Percentiles rank a stretch among this genome's conserved stretches.
Evolutionary conservation across 129 eudicot species (phyloP).

Genomic region (Centella asiatica): DNA sequence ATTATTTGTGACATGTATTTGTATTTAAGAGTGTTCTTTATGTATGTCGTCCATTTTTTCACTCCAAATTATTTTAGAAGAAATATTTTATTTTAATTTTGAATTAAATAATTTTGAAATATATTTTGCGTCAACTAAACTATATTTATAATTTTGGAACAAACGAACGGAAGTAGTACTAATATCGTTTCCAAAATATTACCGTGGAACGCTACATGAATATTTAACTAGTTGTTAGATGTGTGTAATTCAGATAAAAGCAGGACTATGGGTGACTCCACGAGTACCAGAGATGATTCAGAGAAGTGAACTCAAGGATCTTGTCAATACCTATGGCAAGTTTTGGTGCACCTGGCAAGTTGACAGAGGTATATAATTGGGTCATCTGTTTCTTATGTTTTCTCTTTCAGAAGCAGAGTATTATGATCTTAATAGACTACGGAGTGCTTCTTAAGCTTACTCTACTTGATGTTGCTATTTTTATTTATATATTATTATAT

Average conservation of each 20-base stretch:
- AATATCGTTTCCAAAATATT: too few species aligned
- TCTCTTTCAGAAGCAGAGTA: too few species aligned
- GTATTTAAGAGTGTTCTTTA: neutral
- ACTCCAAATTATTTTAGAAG: neutral
- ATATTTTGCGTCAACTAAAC: too few species aligned
- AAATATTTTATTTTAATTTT: too few species aligned
- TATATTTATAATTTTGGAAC: too few species aligned
- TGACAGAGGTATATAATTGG: conserved; percentile 51
- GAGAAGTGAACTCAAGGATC: conserved; percentile 41
- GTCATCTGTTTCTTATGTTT: neutral
- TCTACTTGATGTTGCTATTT: too few species aligned
- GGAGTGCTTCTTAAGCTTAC: too few species aligned
- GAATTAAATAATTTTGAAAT: too few species aligned
- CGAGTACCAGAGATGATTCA: conserved; percentile 71
- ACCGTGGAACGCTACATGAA: too few species aligned
- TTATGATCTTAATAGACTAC: too few species aligned
- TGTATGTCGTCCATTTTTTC: neutral
- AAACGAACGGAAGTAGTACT: too few species aligned
- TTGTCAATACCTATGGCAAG: conserved; percentile 71
- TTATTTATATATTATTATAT: too few species aligned
- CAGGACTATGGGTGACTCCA: conserved; percentile 81
- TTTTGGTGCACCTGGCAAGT: conserved; percentile 99
- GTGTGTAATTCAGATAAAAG: conserved; percentile 35
- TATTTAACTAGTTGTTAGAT: neutral
- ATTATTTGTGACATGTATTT: conserved; percentile 1